Conservation (phyloP, 2,329 filamentous ascomycete species). For the Claviceps sp. region DNA sequence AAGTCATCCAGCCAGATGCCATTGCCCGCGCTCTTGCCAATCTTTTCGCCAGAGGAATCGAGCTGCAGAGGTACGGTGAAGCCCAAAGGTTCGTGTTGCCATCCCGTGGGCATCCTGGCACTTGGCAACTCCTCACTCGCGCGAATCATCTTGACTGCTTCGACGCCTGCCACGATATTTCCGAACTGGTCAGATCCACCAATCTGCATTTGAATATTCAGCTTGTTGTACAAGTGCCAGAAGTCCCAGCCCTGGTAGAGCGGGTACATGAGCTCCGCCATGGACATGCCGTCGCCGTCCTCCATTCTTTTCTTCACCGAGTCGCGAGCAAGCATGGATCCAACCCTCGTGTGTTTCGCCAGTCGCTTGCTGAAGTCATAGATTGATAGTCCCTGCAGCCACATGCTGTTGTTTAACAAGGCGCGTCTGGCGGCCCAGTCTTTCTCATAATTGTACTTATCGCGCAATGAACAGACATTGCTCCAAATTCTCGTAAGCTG, state of each 20-base stretch:
- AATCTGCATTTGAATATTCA: conserved; percentile 69
- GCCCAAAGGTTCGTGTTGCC: conserved; percentile 53
- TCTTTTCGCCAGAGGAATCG: conserved; percentile 73
- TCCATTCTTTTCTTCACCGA: conserved; percentile 79
- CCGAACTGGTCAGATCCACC: conserved; percentile 94
- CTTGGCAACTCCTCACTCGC: conserved; percentile 36
- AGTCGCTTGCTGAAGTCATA: conserved; percentile 64
- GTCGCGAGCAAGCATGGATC: conserved; percentile 77
- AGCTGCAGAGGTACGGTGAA: conserved; percentile 87
- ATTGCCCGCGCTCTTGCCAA: conserved; percentile 90
- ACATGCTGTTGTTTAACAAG: conserved; percentile 69
- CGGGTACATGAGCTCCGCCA: conserved; percentile 87
- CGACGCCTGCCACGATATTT: conserved; percentile 84
- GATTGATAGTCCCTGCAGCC: conserved; percentile 61
- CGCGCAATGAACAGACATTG: conserved; percentile 55
- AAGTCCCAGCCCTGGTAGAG: conserved; percentile 94
- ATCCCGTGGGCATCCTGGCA: conserved; percentile 24
- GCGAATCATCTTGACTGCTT: conserved; percentile 66
- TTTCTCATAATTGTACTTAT: conserved; percentile 49
- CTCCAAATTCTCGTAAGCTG: conserved; percentile 61
- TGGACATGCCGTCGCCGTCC: conserved; percentile 85
- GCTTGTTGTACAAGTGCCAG: conserved; percentile 65
- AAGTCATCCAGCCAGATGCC: conserved; percentile 81
- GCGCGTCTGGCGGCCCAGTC: conserved; percentile 53
- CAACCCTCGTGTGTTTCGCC: conserved; percentile 61